These are phyloP conservation scores for Escovopsis sp. DNA, from an alignment of 2,329 filamentous ascomycete genomes.

Conservation along the genomic window DNA sequence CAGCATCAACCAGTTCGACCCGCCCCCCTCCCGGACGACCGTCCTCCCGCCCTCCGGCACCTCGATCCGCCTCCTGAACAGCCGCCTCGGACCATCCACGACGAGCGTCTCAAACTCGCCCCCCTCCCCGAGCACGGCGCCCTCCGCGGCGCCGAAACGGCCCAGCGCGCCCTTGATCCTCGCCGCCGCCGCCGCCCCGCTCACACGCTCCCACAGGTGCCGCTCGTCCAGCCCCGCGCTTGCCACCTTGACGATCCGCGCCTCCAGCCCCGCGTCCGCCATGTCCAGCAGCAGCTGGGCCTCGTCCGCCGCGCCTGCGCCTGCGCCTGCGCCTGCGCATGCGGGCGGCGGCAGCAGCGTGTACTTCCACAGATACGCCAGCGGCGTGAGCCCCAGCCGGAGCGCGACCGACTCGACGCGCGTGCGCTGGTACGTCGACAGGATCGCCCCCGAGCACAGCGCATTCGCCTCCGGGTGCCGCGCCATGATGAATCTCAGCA, in stretches of 20 bases:
- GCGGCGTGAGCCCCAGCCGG: conserved; percentile 66
- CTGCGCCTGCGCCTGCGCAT: conserved; percentile 2
- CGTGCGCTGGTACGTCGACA: conserved; percentile 92
- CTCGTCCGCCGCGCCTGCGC: conserved; percentile 20
- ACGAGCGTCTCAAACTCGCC: conserved; percentile 94
- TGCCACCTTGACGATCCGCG: conserved; percentile 89
- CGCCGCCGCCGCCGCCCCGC: conserved; percentile 34
- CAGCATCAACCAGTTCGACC: conserved; percentile 59
- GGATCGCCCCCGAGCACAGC: conserved; percentile 77
- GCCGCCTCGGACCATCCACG: conserved; percentile 55
- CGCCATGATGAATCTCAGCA: conserved; percentile 52
- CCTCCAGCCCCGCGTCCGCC: conserved; percentile 61
- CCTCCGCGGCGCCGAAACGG: conserved; percentile 52
- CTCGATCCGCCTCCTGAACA: conserved; percentile 61
- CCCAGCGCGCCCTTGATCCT: conserved; percentile 39
- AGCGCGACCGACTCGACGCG: conserved; percentile 83
- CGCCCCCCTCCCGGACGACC: conserved; percentile 55
- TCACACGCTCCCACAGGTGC: conserved; percentile 71
- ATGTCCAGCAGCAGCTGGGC: conserved; percentile 65
- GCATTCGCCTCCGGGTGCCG: conserved; percentile 72
- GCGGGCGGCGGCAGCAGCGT: conserved; percentile 47
- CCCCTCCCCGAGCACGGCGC: conserved; percentile 75
- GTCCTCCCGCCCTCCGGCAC: conserved; percentile 39
- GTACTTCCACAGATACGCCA: conserved; percentile 90
- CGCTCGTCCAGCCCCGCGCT: conserved; percentile 73